A percentile compares a stretch with the other conserved stretches of the same genome.
Evolutionary conservation across 129 eudicot genomes (phyloP).

Genomic region (Tanacetum coccineum): DNA sequence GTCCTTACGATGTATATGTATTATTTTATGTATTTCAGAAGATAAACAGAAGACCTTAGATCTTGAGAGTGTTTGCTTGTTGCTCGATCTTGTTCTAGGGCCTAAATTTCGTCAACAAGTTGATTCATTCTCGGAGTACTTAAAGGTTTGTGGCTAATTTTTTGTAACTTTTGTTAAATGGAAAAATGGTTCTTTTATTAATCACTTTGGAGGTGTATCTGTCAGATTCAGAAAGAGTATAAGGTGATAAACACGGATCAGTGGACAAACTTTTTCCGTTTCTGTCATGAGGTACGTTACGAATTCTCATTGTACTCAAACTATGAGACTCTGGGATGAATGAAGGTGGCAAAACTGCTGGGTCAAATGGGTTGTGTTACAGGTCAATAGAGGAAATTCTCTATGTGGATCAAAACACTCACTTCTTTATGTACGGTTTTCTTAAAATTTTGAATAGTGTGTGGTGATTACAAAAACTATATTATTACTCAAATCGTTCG

Average conservation of each 20-base stretch:
- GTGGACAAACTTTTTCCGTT: constrained; percentile 76
- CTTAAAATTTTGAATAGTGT: too few species aligned
- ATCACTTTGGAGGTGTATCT: not conserved
- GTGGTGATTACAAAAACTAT: not conserved
- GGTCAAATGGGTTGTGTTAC: not conserved
- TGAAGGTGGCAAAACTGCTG: not conserved
- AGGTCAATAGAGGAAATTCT: not conserved
- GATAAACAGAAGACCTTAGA: constrained; percentile 82
- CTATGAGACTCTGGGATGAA: not conserved
- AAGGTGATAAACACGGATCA: constrained; percentile 88
- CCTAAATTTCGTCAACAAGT: constrained; percentile 54
- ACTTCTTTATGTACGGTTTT: too few species aligned
- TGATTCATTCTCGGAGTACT: constrained; percentile 49
- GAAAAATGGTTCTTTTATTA: not conserved
- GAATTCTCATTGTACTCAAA: not conserved
- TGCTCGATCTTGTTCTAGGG: constrained; percentile 66
- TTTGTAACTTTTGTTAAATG: not conserved
- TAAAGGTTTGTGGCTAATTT: constrained; percentile 52
- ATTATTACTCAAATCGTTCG: not conserved
- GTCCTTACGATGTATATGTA: not conserved
- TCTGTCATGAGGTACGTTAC: constrained; percentile 75
- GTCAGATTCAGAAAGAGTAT: constrained; percentile 75
- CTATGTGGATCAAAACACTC: not conserved
- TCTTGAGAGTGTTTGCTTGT: constrained; percentile 55
- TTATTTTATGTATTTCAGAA: constrained; percentile 40